These are phyloP conservation scores for Evansstolkia leycettana DNA, from an alignment of 495 filamentous ascomycete species.

Conservation along the genomic window DNA sequence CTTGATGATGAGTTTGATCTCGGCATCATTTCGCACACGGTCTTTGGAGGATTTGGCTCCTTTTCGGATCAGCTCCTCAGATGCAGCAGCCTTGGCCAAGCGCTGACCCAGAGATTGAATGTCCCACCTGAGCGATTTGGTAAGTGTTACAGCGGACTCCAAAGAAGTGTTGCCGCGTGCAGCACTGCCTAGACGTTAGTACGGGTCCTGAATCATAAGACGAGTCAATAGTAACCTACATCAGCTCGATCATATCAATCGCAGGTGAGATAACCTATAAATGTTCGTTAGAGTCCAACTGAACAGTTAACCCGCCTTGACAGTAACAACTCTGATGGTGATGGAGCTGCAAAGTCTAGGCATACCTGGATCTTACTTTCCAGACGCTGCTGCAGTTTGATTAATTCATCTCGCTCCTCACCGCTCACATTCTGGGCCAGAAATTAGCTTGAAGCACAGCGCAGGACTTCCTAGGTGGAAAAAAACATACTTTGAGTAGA, in stretches of 20 bases:
- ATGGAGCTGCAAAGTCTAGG: neutral
- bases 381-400: constrained; percentile 57
- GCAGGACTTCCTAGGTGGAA: neutral
- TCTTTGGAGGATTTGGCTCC: constrained; percentile 36
- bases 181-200: constrained; percentile 38
- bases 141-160: constrained; percentile 76
- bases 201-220: neutral
- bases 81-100: constrained; percentile 54
- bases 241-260: constrained; percentile 89
- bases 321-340: neutral
- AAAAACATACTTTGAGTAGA: constrained; percentile 54
- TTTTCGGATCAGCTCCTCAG: constrained; percentile 46
- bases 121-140: constrained; percentile 75
- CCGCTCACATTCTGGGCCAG: constrained; percentile 51
- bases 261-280: constrained; percentile 74
- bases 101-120: constrained; percentile 76
- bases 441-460: neutral
- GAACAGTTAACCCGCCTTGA: neutral
- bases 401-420: constrained; percentile 56
- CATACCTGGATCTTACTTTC: constrained; percentile 75
- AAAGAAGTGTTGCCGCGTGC: constrained; percentile 91
- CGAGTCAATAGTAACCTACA: constrained; percentile 37
- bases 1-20: constrained; percentile 56
- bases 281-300: neutral
- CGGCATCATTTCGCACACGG: constrained; percentile 36